Evolutionary conservation across 345 rosid species (phyloP).

Genomic region (Gossypium rotundifolium): DNA sequence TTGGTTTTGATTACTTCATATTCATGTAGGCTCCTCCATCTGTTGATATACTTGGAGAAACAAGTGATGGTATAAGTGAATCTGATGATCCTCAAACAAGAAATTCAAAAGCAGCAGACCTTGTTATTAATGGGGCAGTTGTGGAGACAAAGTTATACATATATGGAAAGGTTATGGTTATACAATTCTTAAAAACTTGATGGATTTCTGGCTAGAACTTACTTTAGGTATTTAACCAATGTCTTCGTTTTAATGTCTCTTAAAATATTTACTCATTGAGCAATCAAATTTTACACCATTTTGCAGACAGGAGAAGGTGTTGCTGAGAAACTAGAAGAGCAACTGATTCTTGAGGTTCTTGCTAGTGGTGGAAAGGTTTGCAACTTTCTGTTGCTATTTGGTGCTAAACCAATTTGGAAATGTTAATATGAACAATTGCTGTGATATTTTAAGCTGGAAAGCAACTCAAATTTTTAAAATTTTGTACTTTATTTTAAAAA

Average conservation of each 20-base stretch:
- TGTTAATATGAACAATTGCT: not conserved
- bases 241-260: slow-evolving; percentile 4
- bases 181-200: slow-evolving; percentile 15
- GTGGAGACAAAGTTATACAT: slow-evolving; percentile 67
- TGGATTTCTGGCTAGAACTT: not conserved
- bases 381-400: slow-evolving; percentile 11
- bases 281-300: slow-evolving; percentile 8
- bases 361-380: slow-evolving; percentile 95
- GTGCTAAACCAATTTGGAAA: slow-evolving; percentile 1
- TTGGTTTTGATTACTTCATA: slow-evolving; percentile 9
- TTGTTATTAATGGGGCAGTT: slow-evolving; percentile 74
- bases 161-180: slow-evolving; percentile 64
- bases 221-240: slow-evolving; percentile 7
- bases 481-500: not conserved
- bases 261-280: slow-evolving; percentile 10
- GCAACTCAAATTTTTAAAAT: not conserved
- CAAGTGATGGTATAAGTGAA: slow-evolving; percentile 31
- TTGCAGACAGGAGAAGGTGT: slow-evolving; percentile 46
- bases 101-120: slow-evolving; percentile 55
- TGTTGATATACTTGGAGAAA: slow-evolving; percentile 56
- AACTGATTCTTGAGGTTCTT: slow-evolving; percentile 65
- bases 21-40: slow-evolving; percentile 62
- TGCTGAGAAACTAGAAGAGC: slow-evolving; percentile 54
- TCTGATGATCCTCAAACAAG: slow-evolving; percentile 39
- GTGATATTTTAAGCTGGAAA: not conserved